Conservation (phyloP, 176 grass and related monocot species). For the Alopecurus myosuroides region DNA sequence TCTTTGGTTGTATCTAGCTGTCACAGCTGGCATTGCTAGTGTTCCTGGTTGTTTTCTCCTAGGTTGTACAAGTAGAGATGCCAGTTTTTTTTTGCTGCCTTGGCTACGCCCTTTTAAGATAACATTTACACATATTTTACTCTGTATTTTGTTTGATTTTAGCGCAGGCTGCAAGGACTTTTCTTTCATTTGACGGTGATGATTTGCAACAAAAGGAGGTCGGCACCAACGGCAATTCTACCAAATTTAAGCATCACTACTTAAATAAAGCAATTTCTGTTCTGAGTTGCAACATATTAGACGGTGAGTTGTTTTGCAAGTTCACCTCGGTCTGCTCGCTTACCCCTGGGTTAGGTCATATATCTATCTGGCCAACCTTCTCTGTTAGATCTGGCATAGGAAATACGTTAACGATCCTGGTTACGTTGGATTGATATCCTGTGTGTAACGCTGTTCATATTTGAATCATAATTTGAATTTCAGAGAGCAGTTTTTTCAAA, state of each 20-base stretch:
- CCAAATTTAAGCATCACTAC: constrained; percentile 39
- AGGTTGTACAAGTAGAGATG: background rate
- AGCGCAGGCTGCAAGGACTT: constrained; percentile 62
- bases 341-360: background rate
- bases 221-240: constrained; percentile 3
- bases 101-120: background rate
- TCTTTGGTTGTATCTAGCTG: background rate
- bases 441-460: background rate
- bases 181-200: constrained; percentile 30
- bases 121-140: background rate
- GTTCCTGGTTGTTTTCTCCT: background rate
- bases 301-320: constrained; percentile 49
- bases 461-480: background rate
- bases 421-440: background rate
- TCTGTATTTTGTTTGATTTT: constrained; percentile 33
- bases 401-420: background rate
- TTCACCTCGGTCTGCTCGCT: background rate
- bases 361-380: background rate
- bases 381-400: background rate
- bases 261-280: constrained; percentile 56
- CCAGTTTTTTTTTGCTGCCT: background rate
- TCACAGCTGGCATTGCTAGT: background rate
- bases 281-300: constrained; percentile 43
- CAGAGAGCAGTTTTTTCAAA: background rate
- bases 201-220: constrained; percentile 21